A percentile compares a stretch with the other conserved stretches of the same genome.
phyloP scores from a whole-genome alignment of 2,329 filamentous ascomycete species.

The Xylariaceae sp. region DNA sequence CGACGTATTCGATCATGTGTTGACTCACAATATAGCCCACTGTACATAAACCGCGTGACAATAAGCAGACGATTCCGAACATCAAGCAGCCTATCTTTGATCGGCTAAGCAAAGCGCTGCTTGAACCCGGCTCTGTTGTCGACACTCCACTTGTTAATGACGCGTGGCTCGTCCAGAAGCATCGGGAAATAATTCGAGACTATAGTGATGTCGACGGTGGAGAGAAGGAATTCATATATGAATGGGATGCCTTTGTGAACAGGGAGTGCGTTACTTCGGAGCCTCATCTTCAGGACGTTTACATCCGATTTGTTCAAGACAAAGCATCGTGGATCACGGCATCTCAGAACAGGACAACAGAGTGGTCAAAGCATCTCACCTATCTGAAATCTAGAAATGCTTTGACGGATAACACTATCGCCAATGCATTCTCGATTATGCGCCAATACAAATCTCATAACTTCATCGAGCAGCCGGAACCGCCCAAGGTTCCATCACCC shows the following conservation, averaged over 20 bases:
- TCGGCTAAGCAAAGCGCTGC: constrained; percentile 50
- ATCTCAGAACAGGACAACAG: constrained; percentile 44
- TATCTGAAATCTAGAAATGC: constrained; percentile 48
- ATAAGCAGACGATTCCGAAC: constrained; percentile 43
- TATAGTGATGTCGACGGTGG: constrained; percentile 51
- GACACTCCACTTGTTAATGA: constrained; percentile 42
- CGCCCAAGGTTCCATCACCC: constrained; percentile 20
- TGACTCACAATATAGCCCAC: constrained; percentile 18
- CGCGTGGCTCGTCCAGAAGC: constrained; percentile 56
- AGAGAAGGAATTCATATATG: constrained; percentile 56
- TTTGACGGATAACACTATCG: constrained; percentile 42
- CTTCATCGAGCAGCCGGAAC: constrained; percentile 22
- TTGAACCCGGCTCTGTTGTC: constrained; percentile 47
- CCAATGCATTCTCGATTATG: constrained; percentile 40
- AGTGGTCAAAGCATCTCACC: constrained; percentile 53
- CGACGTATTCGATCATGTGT: constrained; percentile 2
- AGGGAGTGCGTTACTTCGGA: constrained; percentile 48
- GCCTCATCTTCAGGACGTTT: constrained; percentile 48
- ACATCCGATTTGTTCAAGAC: constrained; percentile 48
- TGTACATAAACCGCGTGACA: constrained; percentile 22
- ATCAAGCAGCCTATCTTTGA: constrained; percentile 54
- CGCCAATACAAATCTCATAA: constrained; percentile 38
- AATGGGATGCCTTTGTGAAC: constrained; percentile 55
- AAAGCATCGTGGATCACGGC: constrained; percentile 51
- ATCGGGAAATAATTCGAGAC: constrained; percentile 53